Conservation (phyloP, 2,329 filamentous ascomycete genomes). For the Cladosporium cucumerinum region DNA sequence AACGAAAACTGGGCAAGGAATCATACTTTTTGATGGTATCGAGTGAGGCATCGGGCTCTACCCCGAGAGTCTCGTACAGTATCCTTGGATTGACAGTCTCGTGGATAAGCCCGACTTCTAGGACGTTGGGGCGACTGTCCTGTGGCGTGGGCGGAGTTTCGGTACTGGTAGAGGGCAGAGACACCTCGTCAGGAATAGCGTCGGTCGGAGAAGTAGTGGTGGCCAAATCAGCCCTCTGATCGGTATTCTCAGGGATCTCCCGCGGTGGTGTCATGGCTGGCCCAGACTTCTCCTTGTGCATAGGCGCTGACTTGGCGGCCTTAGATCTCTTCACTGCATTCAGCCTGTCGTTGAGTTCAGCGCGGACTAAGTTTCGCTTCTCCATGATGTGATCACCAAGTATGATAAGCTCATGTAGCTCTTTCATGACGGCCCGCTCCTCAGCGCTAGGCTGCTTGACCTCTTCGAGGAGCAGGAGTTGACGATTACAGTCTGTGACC, state of each 20-base stretch:
- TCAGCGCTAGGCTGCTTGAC: slow-evolving; percentile 12
- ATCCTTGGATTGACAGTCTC: not conserved
- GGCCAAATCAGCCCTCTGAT: not conserved
- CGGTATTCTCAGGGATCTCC: not conserved
- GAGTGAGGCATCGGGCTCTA: slow-evolving; percentile 1
- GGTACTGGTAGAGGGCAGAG: not conserved
- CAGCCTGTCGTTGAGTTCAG: not conserved
- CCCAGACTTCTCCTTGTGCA: not conserved
- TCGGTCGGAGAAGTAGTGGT: not conserved
- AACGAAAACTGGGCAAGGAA: no score
- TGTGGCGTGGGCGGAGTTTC: not conserved
- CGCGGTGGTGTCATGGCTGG: not conserved
- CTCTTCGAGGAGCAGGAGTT: slow-evolving; percentile 18
- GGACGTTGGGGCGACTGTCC: not conserved
- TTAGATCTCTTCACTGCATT: not conserved
- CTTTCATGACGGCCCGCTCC: slow-evolving; percentile 20
- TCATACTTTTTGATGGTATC: slow-evolving; percentile 10
- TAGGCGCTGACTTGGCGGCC: not conserved
- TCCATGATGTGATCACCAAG: slow-evolving; percentile 21
- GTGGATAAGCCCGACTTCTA: not conserved
- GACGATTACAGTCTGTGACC: slow-evolving; percentile 15
- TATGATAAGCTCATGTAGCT: slow-evolving; percentile 19
- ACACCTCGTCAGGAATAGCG: not conserved
- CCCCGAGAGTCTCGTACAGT: slow-evolving; percentile 11
- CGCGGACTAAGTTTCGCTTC: not conserved